Evolutionary conservation across 169 alveolate species (phyloP).

Genomic region (Plasmodium sp.): DNA sequence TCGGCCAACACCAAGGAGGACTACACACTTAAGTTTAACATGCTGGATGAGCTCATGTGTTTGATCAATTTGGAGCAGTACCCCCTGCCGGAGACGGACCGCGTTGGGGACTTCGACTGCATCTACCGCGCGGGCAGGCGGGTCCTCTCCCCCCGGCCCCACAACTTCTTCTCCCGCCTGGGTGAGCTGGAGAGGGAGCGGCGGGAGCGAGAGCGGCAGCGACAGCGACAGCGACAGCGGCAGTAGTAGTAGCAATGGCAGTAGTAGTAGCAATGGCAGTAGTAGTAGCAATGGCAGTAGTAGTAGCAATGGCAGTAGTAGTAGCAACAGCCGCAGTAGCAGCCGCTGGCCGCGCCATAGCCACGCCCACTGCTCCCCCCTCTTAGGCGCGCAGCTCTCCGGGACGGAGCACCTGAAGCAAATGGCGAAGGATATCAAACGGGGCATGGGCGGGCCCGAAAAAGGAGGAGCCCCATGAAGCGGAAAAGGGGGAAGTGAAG

Average conservation of each 20-base stretch:
- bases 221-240: too few relatives aligned
- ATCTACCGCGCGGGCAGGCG: slow-evolving; percentile 42
- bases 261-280: too few relatives aligned
- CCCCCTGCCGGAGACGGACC: slow-evolving; percentile 21
- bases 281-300: too few relatives aligned
- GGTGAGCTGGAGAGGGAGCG: background rate
- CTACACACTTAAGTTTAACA: slow-evolving; percentile 89
- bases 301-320: background rate
- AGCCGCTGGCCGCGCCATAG: background rate
- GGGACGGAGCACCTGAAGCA: slow-evolving; percentile 52
- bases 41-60: slow-evolving; percentile 93
- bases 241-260: too few relatives aligned
- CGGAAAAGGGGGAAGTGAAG: background rate
- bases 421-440: slow-evolving; percentile 42
- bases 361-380: background rate
- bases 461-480: background rate
- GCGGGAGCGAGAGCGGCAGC: background rate
- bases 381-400: slow-evolving; percentile 50
- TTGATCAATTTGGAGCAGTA: slow-evolving; percentile 92
- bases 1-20: slow-evolving; percentile 91
- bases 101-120: slow-evolving; percentile 70
- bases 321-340: background rate
- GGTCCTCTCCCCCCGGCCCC: background rate
- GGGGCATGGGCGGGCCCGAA: background rate
- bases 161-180: slow-evolving; percentile 13